Evolutionary conservation across 2,329 filamentous ascomycete species (phyloP), one percentile per base, ranked within the genome.

Genomic region (Orbilia quercus): DNA sequence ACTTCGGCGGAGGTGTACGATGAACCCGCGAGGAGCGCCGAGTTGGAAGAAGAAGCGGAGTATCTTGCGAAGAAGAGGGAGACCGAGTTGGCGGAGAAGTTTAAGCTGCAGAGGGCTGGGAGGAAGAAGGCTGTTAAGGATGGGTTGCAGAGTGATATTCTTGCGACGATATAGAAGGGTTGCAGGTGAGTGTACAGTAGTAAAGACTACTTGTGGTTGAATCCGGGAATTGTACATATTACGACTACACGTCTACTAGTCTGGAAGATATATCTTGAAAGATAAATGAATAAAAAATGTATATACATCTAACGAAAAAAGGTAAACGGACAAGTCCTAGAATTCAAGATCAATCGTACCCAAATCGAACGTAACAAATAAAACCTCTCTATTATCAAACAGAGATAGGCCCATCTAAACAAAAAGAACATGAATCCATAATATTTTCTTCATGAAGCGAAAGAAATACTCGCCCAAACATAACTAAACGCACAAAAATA

Each of bases 1-100:
- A 77, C 34, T 67, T 76, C 58, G 18, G 58, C 65, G 53, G 69
- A 7, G 20, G 28, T 47, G 45, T 78, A 44, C 31, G 75, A 40
- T 38, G 76, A 42, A 45, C 74, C 62, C 71, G 58, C 25, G 36
- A 73, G 50, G 75, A 65, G 40, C 11, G 20, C 18, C 28, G 65
- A 71, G 42, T 42, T 71, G 34, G 58, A 59, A 1, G 66, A 65
- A 14, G 65, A 75, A 23, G 60, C 55, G 1, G 64, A 50, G 25
- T 69, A 75, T 38, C n/a, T 73, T 23, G 62, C 57, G 7, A 55
- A 38, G 51, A 67, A 70, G 48, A 47, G 67, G 18, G 69, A 70
- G 23, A 62, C 31, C 2, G 55, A 75, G 55, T 31, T 74, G 50
- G 42, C 57, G 18, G 75, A 70, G 40, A 65, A 71, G 36, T 71